A percentile compares a stretch with the other conserved stretches of the same genome.
Evolutionary conservation across 2,329 filamentous ascomycete species (phyloP).

Genomic region (Fusarium globosum): DNA sequence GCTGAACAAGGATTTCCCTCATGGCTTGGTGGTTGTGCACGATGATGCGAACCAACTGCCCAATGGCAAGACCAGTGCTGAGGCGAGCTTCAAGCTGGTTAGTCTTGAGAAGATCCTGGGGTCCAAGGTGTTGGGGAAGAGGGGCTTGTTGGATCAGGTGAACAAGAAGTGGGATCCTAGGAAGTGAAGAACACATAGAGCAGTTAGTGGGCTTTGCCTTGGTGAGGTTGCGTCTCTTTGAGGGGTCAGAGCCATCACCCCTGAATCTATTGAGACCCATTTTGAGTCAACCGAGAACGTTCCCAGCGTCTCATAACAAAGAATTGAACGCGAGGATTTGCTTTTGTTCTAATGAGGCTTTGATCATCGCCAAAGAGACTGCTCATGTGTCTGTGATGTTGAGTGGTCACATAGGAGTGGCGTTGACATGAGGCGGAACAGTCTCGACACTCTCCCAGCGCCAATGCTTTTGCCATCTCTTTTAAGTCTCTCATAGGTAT

Average conservation of each 20-base stretch:
- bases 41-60: constrained; percentile 65
- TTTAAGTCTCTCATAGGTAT: not conserved
- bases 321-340: accelerated
- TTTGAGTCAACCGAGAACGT: not conserved
- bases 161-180: constrained; percentile 56
- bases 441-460: not conserved
- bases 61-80: constrained; percentile 56
- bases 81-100: constrained; percentile 64
- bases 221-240: not conserved
- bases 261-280: constrained; percentile 18
- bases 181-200: constrained; percentile 2
- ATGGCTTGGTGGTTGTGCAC: constrained; percentile 62
- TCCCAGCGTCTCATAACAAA: constrained; percentile 1
- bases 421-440: not conserved
- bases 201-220: not conserved
- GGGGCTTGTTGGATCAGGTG: constrained; percentile 49
- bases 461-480: not conserved
- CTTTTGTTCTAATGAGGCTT: not conserved
- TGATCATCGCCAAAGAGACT: not conserved
- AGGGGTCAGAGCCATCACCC: not conserved
- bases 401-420: not conserved
- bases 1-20: constrained; percentile 55
- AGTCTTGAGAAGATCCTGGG: constrained; percentile 55
- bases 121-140: constrained; percentile 38
- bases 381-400: constrained; percentile 6